These are phyloP conservation scores for Aegle marmelos DNA, from an alignment of 345 rosid species.

Conservation along the genomic window DNA sequence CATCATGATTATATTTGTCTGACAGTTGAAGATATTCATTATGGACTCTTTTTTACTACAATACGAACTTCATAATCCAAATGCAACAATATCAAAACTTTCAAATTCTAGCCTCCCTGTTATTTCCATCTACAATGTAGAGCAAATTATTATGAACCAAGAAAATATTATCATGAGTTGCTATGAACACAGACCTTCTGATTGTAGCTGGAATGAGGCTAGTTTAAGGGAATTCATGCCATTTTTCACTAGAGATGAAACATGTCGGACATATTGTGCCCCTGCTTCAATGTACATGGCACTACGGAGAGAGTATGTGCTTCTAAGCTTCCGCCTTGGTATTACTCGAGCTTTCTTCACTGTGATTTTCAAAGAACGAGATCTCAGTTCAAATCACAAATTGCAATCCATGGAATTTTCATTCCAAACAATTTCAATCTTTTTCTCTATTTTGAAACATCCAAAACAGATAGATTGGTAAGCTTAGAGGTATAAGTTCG, in stretches of 20 bases:
- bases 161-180: not conserved
- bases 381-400: conserved; percentile 3
- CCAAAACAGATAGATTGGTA: not conserved
- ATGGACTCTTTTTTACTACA: not conserved
- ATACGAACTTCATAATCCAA: not conserved
- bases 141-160: not conserved
- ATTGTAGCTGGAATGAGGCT: conserved; percentile 52
- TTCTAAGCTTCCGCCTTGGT: conserved; percentile 69
- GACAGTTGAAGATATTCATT: not conserved
- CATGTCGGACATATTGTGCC: conserved; percentile 68
- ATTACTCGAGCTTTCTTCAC: conserved; percentile 74
- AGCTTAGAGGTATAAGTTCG: not conserved
- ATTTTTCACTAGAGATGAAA: conserved; percentile 79
- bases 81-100: not conserved
- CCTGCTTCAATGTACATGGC: conserved; percentile 68
- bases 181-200: conserved; percentile 62
- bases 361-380: conserved; percentile 32
- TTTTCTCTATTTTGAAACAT: not conserved
- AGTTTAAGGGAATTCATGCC: conserved; percentile 73
- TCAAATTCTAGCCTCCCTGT: not conserved
- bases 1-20: not conserved
- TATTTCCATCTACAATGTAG: conserved; percentile 1
- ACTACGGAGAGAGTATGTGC: conserved; percentile 68
- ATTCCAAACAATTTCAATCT: not conserved
- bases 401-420: not conserved